phyloP scores from a whole-genome alignment of 2,329 filamentous ascomycete genomes.

The Ophiostoma pallidulum region DNA sequence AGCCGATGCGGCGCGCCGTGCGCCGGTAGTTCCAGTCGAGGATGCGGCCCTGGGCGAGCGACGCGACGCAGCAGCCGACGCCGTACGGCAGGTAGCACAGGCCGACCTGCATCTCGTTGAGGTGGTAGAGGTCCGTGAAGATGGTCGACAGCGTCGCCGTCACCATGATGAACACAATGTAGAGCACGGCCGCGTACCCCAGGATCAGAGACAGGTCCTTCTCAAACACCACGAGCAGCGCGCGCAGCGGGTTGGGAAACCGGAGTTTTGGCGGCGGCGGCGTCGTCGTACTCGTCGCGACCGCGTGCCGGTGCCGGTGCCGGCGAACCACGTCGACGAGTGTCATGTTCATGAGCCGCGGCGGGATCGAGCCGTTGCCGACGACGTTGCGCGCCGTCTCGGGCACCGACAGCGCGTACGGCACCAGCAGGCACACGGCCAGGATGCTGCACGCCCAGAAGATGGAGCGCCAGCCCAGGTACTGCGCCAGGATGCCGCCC shows the following conservation, averaged over 20 bases:
- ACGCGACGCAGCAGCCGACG: constrained; percentile 37
- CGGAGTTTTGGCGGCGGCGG: constrained; percentile 13
- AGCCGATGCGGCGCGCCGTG: constrained; percentile 42
- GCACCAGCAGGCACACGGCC: constrained; percentile 29
- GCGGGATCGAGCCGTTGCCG: constrained; percentile 39
- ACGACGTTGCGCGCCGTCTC: constrained; percentile 42
- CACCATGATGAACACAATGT: constrained; percentile 41
- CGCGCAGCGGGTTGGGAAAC: constrained; percentile 64
- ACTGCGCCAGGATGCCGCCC: constrained; percentile 47
- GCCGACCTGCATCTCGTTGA: constrained; percentile 45
- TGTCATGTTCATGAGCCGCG: constrained; percentile 6
- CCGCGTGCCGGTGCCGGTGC: background rate
- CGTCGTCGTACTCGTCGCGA: background rate
- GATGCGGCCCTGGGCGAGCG: constrained; percentile 39
- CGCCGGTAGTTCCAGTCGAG: constrained; percentile 61
- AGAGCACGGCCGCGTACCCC: constrained; percentile 34
- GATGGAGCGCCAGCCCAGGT: constrained; percentile 49
- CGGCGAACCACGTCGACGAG: background rate
- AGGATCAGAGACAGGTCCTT: constrained; percentile 59
- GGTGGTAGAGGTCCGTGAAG: constrained; percentile 44
- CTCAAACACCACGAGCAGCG: constrained; percentile 70
- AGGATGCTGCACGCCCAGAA: constrained; percentile 54
- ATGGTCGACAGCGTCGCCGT: constrained; percentile 35
- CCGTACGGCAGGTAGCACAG: constrained; percentile 45
- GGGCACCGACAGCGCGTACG: constrained; percentile 42